These are phyloP conservation scores for Phlyctochytrium planicorne DNA, from an alignment of 192 early-diverging fungal genomes.

Conservation along the genomic window DNA sequence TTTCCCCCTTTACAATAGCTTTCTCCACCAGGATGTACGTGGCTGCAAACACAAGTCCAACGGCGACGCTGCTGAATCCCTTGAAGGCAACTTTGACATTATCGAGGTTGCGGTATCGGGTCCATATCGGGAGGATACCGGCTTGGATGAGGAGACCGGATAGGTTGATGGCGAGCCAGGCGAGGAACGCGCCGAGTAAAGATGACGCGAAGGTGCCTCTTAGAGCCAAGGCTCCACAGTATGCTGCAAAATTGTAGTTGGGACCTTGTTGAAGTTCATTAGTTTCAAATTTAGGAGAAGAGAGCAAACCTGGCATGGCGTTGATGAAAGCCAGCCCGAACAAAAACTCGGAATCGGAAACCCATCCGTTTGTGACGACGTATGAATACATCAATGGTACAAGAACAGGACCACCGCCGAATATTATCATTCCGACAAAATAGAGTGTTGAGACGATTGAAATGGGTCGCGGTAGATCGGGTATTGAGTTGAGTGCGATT, in stretches of 20 bases:
- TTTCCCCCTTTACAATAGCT: conserved; percentile 29
- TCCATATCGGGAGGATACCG: conserved; percentile 65
- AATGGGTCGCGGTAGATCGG: conserved; percentile 34
- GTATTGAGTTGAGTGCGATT: conserved; percentile 34
- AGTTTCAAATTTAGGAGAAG: conserved; percentile 55
- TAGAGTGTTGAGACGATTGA: conserved; percentile 50
- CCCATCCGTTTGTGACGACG: conserved; percentile 51
- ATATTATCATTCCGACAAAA: conserved; percentile 59
- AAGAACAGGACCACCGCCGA: conserved; percentile 66
- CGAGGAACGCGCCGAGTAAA: conserved; percentile 51
- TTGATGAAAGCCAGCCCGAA: conserved; percentile 62
- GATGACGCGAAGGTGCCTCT: conserved; percentile 28
- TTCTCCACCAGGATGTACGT: conserved; percentile 56
- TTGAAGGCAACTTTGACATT: conserved; percentile 48
- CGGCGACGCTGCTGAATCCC: conserved; percentile 63
- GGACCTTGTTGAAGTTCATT: conserved; percentile 44
- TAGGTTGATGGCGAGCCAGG: conserved; percentile 57
- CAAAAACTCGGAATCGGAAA: conserved; percentile 56
- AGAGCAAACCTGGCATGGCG: conserved; percentile 46
- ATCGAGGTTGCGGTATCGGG: conserved; percentile 37
- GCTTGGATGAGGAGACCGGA: conserved; percentile 62
- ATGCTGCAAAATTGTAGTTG: conserved; percentile 70
- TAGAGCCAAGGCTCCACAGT: conserved; percentile 57
- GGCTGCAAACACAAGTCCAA: conserved; percentile 64
- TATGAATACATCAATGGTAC: conserved; percentile 49